Evolutionary conservation across 2,329 filamentous ascomycete species (phyloP).

Genomic region (Fusarium tuaranense): DNA sequence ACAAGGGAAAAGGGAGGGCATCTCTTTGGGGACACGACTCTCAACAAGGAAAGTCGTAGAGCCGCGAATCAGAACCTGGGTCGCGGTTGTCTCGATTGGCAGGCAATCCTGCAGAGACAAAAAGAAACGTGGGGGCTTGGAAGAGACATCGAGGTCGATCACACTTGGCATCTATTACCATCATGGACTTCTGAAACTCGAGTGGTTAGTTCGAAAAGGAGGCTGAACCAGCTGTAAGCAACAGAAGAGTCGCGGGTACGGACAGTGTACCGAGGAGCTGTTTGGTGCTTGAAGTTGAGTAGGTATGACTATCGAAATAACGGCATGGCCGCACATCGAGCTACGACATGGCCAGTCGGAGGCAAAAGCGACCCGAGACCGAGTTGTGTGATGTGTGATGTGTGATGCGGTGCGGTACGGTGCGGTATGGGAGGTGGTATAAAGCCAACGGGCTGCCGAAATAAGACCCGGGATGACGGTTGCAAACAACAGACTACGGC

Average conservation of each 20-base stretch:
- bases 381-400: background rate
- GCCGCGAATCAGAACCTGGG: slow-evolving; percentile 1
- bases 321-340: background rate
- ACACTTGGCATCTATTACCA: background rate
- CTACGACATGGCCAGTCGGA: background rate
- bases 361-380: background rate
- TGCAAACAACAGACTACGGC: background rate
- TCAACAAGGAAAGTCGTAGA: background rate
- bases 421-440: background rate
- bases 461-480: background rate
- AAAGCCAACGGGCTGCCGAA: background rate
- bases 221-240: background rate
- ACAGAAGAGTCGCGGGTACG: background rate
- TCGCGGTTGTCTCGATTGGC: slow-evolving; percentile 7
- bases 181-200: background rate
- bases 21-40: background rate
- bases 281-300: background rate
- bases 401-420: background rate
- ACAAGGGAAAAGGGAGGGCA: slow-evolving; percentile 6
- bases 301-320: background rate
- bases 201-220: background rate
- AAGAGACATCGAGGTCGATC: slow-evolving; percentile 7
- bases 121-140: slow-evolving; percentile 8
- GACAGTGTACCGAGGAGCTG: background rate
- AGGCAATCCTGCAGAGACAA: slow-evolving; percentile 3